A percentile compares a stretch with the other conserved stretches of the same genome.
Conservation (phyloP, 805 yeast species). For the Starmerella apis region DNA sequence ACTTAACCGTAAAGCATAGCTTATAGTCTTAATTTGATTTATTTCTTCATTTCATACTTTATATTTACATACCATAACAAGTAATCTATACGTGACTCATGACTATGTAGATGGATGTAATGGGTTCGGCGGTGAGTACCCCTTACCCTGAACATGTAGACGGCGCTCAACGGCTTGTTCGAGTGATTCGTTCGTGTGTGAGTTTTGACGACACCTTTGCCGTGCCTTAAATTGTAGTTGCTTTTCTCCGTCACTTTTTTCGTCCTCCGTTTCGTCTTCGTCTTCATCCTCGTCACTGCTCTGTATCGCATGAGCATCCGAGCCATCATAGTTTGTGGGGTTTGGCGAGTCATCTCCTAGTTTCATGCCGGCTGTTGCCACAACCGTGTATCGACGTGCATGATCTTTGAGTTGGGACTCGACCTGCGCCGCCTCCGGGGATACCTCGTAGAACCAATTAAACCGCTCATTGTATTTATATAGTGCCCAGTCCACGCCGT, state of each 20-base stretch:
- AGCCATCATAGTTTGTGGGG: not conserved
- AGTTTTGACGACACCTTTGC: not conserved
- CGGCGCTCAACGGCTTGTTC: slow-evolving; percentile 9
- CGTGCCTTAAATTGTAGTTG: not conserved
- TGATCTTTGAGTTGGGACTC: slow-evolving; percentile 24
- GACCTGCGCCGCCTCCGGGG: slow-evolving; percentile 28
- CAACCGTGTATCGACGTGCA: slow-evolving; percentile 26
- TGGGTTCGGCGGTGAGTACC: not conserved
- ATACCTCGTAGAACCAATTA: slow-evolving; percentile 67
- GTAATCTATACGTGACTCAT: not conserved
- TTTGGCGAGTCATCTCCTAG: slow-evolving; percentile 21
- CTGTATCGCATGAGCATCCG: slow-evolving; percentile 4
- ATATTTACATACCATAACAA: slow-evolving; percentile 4
- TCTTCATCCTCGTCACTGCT: slow-evolving; percentile 8
- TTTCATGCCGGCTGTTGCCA: slow-evolving; percentile 23
- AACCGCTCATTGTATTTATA: slow-evolving; percentile 72
- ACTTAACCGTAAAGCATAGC: too few relatives aligned
- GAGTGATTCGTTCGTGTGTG: not conserved
- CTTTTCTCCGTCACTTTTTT: slow-evolving; percentile 3
- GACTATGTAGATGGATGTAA: not conserved
- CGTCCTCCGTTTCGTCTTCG: slow-evolving; percentile 12
- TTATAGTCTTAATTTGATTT: too few relatives aligned
- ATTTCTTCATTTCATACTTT: not conserved
- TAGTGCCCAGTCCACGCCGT: slow-evolving; percentile 87
- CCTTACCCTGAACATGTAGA: slow-evolving; percentile 3